Base-by-base conservation (phyloP, 2,329 filamentous ascomycete species). In the Epicoccum nigrum region DNA sequence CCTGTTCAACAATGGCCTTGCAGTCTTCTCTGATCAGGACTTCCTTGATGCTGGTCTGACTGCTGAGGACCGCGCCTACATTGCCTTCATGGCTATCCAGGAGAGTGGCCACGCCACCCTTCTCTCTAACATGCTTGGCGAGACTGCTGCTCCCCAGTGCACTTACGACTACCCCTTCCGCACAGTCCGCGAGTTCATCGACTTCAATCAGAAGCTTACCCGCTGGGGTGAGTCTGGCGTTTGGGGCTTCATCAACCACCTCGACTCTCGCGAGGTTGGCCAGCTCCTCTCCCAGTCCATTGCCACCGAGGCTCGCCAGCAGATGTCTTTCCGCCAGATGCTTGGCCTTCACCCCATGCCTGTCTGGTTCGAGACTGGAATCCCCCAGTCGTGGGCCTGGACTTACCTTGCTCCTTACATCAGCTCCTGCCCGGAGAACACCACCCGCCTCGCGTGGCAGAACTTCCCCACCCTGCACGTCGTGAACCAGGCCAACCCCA, bases 371-470 rank as follows among this genome's bases (percentile, higher is more conserved):
- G 85, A 90, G 64, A 80, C 85, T 5, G 89, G 89, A 31, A 86
- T 93, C 19, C 90, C 89, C 0, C 90, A 95, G 71, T 90, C 86
- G 0, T 95, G 90, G 89, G 84, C 86, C 0, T 95, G 90, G 90
- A 88, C 89, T 0, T 80, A 90, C 17, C 79, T 94, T 4, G 89
- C 90, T 0, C 90, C 89, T 0, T 92, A 92, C 73, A 92, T 95
- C 71, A 86, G 83, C 28, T 86, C 81, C 4, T 95, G 90, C 71
- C 90, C 90, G 0, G 76, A 74, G 34, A 84, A 87, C 69, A 85
- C 87, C 60, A 93, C 89, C 1, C 84, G 89, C 6, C 78, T 95
- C 23, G 81, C 85, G 19, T 95, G 90, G 90, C 88, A 93, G 70
- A 95, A 95, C 77, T 92, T 90, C 76, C 90, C 90, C 0, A 80